Evolutionary conservation across 257 asterid species (phyloP).

Genomic region (Thymus quinquecostatus): DNA sequence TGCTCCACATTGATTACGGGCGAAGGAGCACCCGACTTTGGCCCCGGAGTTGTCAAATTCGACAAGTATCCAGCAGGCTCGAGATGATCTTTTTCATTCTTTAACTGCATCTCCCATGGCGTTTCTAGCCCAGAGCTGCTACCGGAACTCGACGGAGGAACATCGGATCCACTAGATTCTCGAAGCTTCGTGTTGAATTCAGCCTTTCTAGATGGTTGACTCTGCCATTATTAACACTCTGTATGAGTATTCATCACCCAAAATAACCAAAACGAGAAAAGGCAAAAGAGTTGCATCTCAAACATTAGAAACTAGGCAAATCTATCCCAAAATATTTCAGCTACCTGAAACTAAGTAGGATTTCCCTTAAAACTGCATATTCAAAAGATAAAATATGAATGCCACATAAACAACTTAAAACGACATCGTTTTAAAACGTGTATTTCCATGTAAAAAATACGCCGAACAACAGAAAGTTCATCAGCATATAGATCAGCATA

Average conservation of each 20-base stretch:
- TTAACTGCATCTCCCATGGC: constrained; percentile 51
- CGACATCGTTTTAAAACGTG: too few species aligned
- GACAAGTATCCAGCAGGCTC: constrained; percentile 28
- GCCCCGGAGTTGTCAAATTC: constrained; percentile 33
- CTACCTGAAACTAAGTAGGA: too few species aligned
- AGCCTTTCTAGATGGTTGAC: constrained; percentile 34
- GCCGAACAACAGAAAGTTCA: too few species aligned
- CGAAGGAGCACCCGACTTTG: constrained; percentile 38
- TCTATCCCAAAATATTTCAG: too few species aligned
- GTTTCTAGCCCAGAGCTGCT: constrained; percentile 67
- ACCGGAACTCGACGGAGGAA: constrained; percentile 67
- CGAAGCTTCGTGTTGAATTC: constrained; percentile 44
- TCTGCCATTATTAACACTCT: constrained; percentile 36
- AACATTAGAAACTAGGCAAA: too few species aligned
- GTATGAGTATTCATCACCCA: background rate
- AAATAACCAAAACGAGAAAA: too few species aligned
- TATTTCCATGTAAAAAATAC: too few species aligned
- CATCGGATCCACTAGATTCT: constrained; percentile 74
- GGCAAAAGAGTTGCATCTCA: too few species aligned
- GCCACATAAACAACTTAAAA: too few species aligned
- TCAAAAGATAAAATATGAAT: too few species aligned
- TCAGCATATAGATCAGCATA: too few species aligned
- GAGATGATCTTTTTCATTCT: constrained; percentile 26
- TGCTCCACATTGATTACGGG: constrained; percentile 41
- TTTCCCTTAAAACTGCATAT: too few species aligned